Base-by-base conservation (phyloP, 768 basidiomycete genomes). In the Lactifluus rugatus region DNA sequence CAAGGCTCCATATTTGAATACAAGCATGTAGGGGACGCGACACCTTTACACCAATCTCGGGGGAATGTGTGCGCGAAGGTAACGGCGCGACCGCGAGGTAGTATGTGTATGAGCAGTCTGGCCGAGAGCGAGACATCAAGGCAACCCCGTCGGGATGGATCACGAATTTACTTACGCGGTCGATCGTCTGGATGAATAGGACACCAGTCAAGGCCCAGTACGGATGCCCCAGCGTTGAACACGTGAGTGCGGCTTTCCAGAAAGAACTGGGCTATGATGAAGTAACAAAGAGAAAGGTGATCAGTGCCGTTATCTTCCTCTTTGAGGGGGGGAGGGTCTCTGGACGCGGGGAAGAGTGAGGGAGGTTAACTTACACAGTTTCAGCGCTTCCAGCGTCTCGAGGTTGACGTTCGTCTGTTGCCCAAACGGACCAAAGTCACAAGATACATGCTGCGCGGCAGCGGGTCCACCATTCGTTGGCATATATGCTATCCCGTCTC, bases 141-240 rank as follows among this genome's bases (percentile, higher is more conserved):
- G 25, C 11, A 19, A 21, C 5, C 25, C 4, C n/a, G 14, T 0
- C 16, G 34, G 14, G 13, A 31, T 3, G 28, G 32, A 11, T 25
- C 8, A 34, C 10, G 9, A 48, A 26, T 25, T 32, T 37, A 67
- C 76, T 64, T 64, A 88, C 88, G 67, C 48, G 72, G 61, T 39
- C 82, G 76, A 49, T 84, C 82, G 36, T 77, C 72, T 21, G 75
- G 70, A 60, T 86, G 78, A 23, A 85, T 81, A 3, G 96, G 95
- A 69, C 93, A 93, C 94, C 94, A 98, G 63, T 94, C 92, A 36
- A 95, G 66, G 2, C 84, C 90, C 84, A 88, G 91, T n/a, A 90
- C 87, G 0, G 91, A 87, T 2, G 85, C 88, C 6, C 96, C 96
- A 0, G 89, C 86, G 61, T 86, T 89, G 70, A 97, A 86, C 1